A percentile compares a stretch with the other conserved stretches of the same genome.
Evolutionary conservation across 1,284 basidiomycete genomes (phyloP).

Genomic region (Malassezia brasiliensis): DNA sequence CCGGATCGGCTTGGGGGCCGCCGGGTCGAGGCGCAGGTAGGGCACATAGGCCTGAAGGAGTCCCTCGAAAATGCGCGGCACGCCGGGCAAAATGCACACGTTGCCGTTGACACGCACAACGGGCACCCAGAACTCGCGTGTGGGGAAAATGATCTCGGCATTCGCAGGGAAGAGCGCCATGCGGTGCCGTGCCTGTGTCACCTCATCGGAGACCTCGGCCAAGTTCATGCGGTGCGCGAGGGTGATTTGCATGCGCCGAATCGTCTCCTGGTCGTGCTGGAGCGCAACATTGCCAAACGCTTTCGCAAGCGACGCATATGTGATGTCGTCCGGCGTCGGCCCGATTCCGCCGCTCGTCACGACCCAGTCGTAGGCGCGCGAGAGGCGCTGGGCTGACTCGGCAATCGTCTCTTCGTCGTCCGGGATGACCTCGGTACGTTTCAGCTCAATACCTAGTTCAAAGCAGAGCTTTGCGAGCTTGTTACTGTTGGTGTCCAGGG

Average conservation of each 20-base stretch:
- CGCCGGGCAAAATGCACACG: slow-evolving; percentile 81
- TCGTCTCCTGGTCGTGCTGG: slow-evolving; percentile 67
- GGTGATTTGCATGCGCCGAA: slow-evolving; percentile 58
- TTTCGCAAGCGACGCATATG: slow-evolving; percentile 72
- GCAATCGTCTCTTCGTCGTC: slow-evolving; percentile 81
- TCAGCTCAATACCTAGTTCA: slow-evolving; percentile 41
- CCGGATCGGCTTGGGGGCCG: slow-evolving; percentile 28
- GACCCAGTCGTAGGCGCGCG: slow-evolving; percentile 51
- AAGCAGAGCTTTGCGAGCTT: slow-evolving; percentile 55
- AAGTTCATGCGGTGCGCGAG: slow-evolving; percentile 58
- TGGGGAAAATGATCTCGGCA: slow-evolving; percentile 37
- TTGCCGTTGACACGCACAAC: slow-evolving; percentile 71
- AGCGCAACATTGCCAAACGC: slow-evolving; percentile 62
- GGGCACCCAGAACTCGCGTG: slow-evolving; percentile 62
- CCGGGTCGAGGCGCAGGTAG: slow-evolving; percentile 50
- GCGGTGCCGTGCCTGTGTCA: slow-evolving; percentile 33
- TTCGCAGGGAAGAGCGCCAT: slow-evolving; percentile 40
- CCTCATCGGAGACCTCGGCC: slow-evolving; percentile 50
- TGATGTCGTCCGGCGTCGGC: slow-evolving; percentile 55
- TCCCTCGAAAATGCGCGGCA: slow-evolving; percentile 68
- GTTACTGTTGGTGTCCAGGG: slow-evolving; percentile 50
- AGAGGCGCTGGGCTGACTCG: slow-evolving; percentile 73
- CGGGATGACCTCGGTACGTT: slow-evolving; percentile 73
- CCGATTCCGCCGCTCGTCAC: slow-evolving; percentile 35
- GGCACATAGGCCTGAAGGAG: slow-evolving; percentile 53